Evolutionary conservation across 805 yeast genomes (phyloP).

Genomic region (Spathaspora girioi): DNA sequence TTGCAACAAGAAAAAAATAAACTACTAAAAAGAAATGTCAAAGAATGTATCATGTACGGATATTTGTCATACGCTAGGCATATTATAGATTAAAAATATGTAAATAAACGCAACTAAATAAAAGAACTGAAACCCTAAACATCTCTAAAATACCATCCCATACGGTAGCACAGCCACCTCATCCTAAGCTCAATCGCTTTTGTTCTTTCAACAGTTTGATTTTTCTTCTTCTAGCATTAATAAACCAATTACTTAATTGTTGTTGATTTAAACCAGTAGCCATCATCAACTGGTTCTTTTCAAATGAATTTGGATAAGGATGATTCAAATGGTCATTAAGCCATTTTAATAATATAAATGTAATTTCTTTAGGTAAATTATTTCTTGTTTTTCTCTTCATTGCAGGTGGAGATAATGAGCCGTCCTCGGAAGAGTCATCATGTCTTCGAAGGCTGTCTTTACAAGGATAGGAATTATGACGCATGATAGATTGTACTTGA

Average conservation of each 20-base stretch:
- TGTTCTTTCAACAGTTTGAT: conserved; percentile 49
- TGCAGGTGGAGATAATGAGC: neutral
- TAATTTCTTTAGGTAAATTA: conserved; percentile 75
- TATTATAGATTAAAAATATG: neutral
- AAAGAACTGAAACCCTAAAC: neutral
- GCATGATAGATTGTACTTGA: neutral
- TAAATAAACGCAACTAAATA: neutral
- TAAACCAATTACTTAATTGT: conserved; percentile 84
- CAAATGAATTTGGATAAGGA: conserved; percentile 82
- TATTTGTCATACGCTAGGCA: neutral
- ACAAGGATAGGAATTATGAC: conserved; percentile 3
- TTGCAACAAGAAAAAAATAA: neutral
- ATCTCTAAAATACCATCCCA: neutral
- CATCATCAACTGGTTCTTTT: conserved; percentile 64
- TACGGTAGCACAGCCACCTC: neutral
- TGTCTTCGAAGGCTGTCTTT: neutral
- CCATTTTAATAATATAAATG: conserved; percentile 71
- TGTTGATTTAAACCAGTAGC: conserved; percentile 77
- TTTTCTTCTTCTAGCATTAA: conserved; percentile 79
- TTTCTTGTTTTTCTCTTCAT: conserved; percentile 48
- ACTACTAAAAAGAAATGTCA: neutral
- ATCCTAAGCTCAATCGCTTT: conserved; percentile 12
- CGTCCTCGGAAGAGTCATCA: neutral
- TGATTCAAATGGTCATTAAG: conserved; percentile 67
- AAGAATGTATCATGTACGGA: neutral